Percentiles rank a stretch among this genome's conserved stretches.
Evolutionary conservation across 1,284 basidiomycete species (phyloP).

Genomic region (Amylostereum chailletii): DNA sequence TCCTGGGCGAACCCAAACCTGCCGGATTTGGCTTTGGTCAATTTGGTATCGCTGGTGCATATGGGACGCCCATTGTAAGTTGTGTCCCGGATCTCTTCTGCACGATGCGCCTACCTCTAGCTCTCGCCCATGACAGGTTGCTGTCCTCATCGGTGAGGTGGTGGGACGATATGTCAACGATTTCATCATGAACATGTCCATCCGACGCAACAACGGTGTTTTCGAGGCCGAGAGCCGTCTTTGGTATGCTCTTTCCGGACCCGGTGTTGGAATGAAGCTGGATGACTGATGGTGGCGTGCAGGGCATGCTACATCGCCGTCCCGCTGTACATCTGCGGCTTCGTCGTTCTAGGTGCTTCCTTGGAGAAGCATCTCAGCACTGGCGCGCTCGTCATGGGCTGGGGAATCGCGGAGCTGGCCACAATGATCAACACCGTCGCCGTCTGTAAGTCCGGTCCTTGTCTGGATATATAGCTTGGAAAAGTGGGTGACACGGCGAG

Average conservation of each 20-base stretch:
- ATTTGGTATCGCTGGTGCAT: constrained; percentile 45
- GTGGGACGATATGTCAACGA: constrained; percentile 62
- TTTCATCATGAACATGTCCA: constrained; percentile 49
- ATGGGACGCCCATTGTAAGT: constrained; percentile 57
- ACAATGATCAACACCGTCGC: constrained; percentile 62
- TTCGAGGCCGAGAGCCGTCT: constrained; percentile 65
- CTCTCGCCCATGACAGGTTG: constrained; percentile 30
- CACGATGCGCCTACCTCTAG: neutral
- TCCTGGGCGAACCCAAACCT: constrained; percentile 49
- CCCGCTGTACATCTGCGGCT: constrained; percentile 56
- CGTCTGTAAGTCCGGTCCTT: constrained; percentile 33
- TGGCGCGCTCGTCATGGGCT: constrained; percentile 53
- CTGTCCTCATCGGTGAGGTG: constrained; percentile 60
- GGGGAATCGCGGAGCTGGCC: constrained; percentile 54
- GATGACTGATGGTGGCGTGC: neutral
- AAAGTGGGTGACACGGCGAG: too few species aligned
- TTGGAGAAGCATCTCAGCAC: constrained; percentile 49
- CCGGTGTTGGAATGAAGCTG: neutral
- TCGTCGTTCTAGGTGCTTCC: constrained; percentile 49
- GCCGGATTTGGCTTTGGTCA: constrained; percentile 50
- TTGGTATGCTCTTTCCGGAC: constrained; percentile 33
- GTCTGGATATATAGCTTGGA: neutral
- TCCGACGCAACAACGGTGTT: constrained; percentile 54
- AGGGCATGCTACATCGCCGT: constrained; percentile 62
- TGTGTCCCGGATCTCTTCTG: neutral